phyloP scores from a whole-genome alignment of 2,329 filamentous ascomycete genomes.

The Colletotrichum truncatum region DNA sequence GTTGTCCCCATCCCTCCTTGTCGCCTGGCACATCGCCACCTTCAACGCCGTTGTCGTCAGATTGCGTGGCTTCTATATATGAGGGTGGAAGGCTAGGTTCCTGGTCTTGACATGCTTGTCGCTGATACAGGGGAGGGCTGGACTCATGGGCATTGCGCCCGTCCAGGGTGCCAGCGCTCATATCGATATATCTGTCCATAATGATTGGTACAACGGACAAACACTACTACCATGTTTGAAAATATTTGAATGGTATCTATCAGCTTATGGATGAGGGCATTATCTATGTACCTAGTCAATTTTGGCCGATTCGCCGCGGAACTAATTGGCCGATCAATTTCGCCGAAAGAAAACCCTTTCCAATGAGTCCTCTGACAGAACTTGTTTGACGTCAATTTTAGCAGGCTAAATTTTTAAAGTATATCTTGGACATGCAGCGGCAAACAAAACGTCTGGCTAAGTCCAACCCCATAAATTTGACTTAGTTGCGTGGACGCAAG shows the following conservation, averaged over 20 bases:
- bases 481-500: neutral
- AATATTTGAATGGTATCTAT: too few species aligned
- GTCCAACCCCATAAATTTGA: neutral
- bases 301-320: too few species aligned
- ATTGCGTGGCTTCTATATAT: neutral
- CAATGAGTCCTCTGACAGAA: neutral
- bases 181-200: neutral
- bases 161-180: neutral
- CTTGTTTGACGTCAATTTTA: neutral
- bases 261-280: too few species aligned
- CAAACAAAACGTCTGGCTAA: neutral
- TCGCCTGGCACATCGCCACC: rapidly evolving
- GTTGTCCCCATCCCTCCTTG: neutral
- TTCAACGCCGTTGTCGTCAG: neutral
- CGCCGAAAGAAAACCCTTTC: neutral
- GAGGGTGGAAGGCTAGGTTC: neutral
- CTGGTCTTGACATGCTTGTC: neutral
- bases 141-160: too few species aligned
- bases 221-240: neutral
- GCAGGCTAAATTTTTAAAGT: neutral
- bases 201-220: rapidly evolving
- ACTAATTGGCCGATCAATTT: too few species aligned
- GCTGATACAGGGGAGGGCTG: neutral
- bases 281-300: too few species aligned
- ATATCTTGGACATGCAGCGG: neutral